A percentile compares a stretch with the other conserved stretches of the same genome.
These are phyloP conservation scores for Rhodotorula toruloides DNA, from an alignment of 768 basidiomycete genomes.

Conservation along the genomic window DNA sequence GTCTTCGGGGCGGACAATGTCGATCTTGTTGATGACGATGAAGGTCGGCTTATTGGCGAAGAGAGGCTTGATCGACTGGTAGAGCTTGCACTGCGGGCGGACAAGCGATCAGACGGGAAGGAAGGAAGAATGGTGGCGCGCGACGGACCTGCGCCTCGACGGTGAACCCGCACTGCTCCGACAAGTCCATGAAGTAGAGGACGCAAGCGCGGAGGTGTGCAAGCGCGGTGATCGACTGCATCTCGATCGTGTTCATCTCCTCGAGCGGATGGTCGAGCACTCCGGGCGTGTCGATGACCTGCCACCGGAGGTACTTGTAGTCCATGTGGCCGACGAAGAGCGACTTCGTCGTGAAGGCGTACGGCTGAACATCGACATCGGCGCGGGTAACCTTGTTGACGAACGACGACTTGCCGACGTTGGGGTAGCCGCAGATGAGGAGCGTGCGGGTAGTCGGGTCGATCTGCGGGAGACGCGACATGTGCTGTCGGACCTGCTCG, in stretches of 20 bases:
- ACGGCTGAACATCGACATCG: constrained; percentile 98
- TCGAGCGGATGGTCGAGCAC: constrained; percentile 96
- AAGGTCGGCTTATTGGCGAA: constrained; percentile 84
- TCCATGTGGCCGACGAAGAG: constrained; percentile 98
- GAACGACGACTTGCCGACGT: constrained; percentile 98
- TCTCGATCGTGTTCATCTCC: constrained; percentile 99
- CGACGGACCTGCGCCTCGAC: constrained; percentile 81
- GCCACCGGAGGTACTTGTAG: constrained; percentile 99
- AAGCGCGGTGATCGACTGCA: constrained; percentile 98
- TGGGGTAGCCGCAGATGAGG: constrained; percentile 96
- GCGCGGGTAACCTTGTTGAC: constrained; percentile 99
- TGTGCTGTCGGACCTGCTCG: constrained; percentile 98
- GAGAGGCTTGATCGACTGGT: constrained; percentile 97
- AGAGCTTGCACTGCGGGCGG: constrained; percentile 76
- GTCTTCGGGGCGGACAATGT: constrained; percentile 82
- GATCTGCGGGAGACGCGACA: constrained; percentile 94
- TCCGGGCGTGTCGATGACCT: constrained; percentile 98
- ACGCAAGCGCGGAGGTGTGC: constrained; percentile 92
- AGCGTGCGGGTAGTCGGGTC: constrained; percentile 97
- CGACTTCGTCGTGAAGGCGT: constrained; percentile 98
- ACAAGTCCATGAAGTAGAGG: constrained; percentile 97
- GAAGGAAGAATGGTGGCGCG: background rate
- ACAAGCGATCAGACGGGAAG: constrained; percentile 1
- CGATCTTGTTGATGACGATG: constrained; percentile 96
- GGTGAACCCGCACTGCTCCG: constrained; percentile 96